Percentiles rank a stretch among this genome's conserved stretches.
Evolutionary conservation across 2,329 filamentous ascomycete genomes (phyloP).

Genomic region (Elsinoe ampelina): DNA sequence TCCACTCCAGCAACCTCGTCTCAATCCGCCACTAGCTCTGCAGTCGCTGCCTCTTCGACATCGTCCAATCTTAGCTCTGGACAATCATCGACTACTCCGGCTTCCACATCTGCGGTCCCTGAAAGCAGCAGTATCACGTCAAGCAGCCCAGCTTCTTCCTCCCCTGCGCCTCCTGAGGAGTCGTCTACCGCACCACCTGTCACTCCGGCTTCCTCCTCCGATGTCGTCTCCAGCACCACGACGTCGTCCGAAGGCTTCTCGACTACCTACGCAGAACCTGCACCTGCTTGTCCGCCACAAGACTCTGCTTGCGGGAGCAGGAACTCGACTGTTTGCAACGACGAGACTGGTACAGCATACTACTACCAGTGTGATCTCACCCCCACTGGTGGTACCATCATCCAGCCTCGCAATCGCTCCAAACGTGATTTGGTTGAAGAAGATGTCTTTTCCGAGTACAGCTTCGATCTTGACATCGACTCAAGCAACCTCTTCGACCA

Average conservation of each 20-base stretch:
- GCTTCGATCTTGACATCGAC: conserved; percentile 8
- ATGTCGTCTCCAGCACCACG: not conserved
- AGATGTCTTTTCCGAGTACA: not conserved
- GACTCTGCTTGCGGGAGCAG: conserved; percentile 3
- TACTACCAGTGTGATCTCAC: conserved; percentile 12
- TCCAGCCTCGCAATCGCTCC: conserved; percentile 1
- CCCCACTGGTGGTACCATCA: conserved; percentile 5
- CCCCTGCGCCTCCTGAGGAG: not conserved
- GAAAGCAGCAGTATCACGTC: not conserved
- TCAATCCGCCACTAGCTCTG: not conserved
- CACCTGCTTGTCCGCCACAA: not conserved
- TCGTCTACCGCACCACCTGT: not conserved
- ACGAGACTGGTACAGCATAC: conserved; percentile 9
- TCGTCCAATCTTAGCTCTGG: not conserved
- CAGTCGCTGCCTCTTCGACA: not conserved
- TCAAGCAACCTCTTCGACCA: conserved; percentile 2
- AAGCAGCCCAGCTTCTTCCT: not conserved
- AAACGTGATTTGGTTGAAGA: not conserved
- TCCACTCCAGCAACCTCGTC: not conserved
- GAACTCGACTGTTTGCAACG: conserved; percentile 8
- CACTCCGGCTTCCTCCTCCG: not conserved
- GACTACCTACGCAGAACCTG: not conserved
- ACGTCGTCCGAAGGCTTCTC: conserved; percentile 2
- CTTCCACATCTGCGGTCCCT: not conserved
- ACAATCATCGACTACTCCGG: not conserved